These are phyloP conservation scores for Exidia glandulosa DNA, from an alignment of 768 basidiomycete species.

Conservation along the genomic window DNA sequence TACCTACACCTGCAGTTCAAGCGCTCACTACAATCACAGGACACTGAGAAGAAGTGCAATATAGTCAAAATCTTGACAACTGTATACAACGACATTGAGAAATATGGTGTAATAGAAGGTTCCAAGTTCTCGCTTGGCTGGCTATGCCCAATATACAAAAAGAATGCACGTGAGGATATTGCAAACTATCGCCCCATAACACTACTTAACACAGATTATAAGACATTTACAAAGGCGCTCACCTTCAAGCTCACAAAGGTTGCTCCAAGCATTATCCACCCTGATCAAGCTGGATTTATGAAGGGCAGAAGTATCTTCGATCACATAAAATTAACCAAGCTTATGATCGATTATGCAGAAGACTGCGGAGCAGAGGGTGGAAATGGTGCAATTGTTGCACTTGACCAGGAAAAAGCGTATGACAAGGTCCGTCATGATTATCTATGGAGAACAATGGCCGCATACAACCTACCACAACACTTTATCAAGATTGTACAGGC, in stretches of 20 bases:
- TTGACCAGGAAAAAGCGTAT: conserved; percentile 13
- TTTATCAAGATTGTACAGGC: conserved; percentile 16
- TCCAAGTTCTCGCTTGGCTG: conserved; percentile 19
- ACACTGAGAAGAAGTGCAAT: background rate
- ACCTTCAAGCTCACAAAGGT: conserved; percentile 9
- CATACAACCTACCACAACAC: conserved; percentile 1
- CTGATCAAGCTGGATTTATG: conserved; percentile 30
- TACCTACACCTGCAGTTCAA: too few relatives aligned
- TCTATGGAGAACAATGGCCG: conserved; percentile 7
- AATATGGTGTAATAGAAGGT: conserved; percentile 8
- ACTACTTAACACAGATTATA: conserved; percentile 22
- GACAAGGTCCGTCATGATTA: conserved; percentile 11
- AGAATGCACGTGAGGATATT: conserved; percentile 11
- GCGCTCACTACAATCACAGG: background rate
- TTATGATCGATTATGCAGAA: conserved; percentile 9
- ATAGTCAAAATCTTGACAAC: conserved; percentile 18
- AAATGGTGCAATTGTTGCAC: conserved; percentile 8
- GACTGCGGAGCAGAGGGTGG: conserved; percentile 3
- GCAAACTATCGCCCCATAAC: conserved; percentile 14
- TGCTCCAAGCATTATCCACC: conserved; percentile 16
- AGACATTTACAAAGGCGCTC: conserved; percentile 18
- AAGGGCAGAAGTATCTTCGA: conserved; percentile 19
- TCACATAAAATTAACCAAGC: conserved; percentile 18
- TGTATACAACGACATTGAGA: conserved; percentile 33
- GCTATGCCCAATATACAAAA: conserved; percentile 32